Evolutionary conservation across 257 asterid genomes (phyloP), one percentile per base, ranked within the genome.

Genomic region (Anisodus tanguticus): DNA sequence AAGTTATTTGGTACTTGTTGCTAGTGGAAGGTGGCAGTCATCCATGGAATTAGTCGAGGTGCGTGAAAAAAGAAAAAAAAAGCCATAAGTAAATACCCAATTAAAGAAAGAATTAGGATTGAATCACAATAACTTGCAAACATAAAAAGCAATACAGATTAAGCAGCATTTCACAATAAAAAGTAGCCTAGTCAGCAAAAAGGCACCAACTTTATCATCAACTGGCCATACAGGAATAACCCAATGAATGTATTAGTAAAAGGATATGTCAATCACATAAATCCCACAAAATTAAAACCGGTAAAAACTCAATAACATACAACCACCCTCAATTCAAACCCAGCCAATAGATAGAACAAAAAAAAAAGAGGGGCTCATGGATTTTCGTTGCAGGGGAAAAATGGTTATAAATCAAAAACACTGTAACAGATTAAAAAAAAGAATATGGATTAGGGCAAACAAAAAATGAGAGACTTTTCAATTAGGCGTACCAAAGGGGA

Each of bases 391-490:
- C 58, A 19, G 41, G 60, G 3, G 6, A 0, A n/a, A 47, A 49
- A 47, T 22, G 17, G n/a, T 10, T 47, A 72, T 47, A 72, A 45
- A 19, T 19, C 59, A 1, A 47, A 72, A 72, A n/a, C 45, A 64
- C 8, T 41, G 45, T 11, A 70, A 43, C 79, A 41, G 79, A 4
- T 19, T 16, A 58, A 58, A 58, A 58, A 16, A 72, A 72, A 17
- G 15, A 70, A 70, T 4, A 70, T 43, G 35, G 26, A 70, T 70
- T 70, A 70, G 35, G 79, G 79, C 79, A 70, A 72, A 47, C 9
- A 3, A 26, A 64, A 9, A 47, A 45, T 2, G 35, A 35, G 57
- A 9, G 58, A 45, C 8, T 9, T 10, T 22, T 22, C 6, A 64
- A 64, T 26, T 11, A 31, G 58, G 5, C 78, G 15, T 70, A 70